Conservation (phyloP, 768 basidiomycete genomes). For the Neoboletus magnificus region DNA sequence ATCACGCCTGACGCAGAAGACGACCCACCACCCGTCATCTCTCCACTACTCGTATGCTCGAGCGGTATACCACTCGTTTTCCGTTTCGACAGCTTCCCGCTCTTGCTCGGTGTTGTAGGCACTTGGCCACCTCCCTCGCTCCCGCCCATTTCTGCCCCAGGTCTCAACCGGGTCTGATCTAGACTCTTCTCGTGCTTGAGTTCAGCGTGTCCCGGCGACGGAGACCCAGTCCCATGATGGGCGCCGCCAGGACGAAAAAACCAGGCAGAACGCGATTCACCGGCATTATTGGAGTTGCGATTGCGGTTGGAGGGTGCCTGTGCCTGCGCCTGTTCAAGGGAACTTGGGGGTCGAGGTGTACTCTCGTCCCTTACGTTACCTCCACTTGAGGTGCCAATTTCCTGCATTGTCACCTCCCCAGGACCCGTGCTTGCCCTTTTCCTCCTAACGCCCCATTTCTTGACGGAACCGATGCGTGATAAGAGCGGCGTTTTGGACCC, state of each 20-base stretch:
- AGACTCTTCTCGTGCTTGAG: conserved; percentile 32
- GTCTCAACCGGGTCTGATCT: conserved; percentile 23
- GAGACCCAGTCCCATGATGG: conserved; percentile 42
- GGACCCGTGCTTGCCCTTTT: conserved; percentile 46
- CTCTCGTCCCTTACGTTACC: conserved; percentile 19
- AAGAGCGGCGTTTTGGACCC: conserved; percentile 42
- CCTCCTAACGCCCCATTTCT: conserved; percentile 48
- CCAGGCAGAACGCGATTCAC: conserved; percentile 33
- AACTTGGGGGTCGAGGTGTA: conserved; percentile 28
- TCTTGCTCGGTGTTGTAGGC: conserved; percentile 29
- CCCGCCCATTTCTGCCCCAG: conserved; percentile 2
- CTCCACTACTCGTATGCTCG: conserved; percentile 26
- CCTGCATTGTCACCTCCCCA: conserved; percentile 32
- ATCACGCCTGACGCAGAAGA: conserved; percentile 17
- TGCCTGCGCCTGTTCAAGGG: conserved; percentile 15
- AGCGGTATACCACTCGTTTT: conserved; percentile 23
- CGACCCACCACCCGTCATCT: conserved; percentile 23
- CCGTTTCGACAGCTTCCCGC: conserved; percentile 19
- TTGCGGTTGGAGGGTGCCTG: conserved; percentile 20
- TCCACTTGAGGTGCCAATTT: conserved; percentile 11
- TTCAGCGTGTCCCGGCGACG: conserved; percentile 36
- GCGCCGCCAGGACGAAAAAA: conserved; percentile 52
- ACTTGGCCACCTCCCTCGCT: conserved; percentile 1
- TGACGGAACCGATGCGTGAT: conserved; percentile 57
- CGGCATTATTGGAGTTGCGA: conserved; percentile 14